Percentiles rank a stretch among this genome's conserved stretches.
Evolutionary conservation across 306 rosid genomes (phyloP).

Genomic region (Acacia confusa): DNA sequence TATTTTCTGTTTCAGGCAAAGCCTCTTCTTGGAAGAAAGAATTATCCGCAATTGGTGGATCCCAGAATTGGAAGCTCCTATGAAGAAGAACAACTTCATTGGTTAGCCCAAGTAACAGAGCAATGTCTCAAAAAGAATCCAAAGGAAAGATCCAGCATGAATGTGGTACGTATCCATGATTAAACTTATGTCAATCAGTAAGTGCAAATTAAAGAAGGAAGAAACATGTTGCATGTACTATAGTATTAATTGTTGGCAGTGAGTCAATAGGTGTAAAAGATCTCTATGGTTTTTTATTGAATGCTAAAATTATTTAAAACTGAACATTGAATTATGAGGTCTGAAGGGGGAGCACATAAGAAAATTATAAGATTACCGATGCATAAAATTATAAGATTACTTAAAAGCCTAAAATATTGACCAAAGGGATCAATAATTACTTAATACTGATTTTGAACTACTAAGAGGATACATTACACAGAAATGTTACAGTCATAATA

Average conservation of each 20-base stretch:
- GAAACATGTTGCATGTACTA: not conserved
- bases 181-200: not conserved
- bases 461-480: not conserved
- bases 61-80: conserved; percentile 38
- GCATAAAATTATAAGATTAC: not conserved
- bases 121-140: conserved; percentile 51
- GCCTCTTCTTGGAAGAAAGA: conserved; percentile 43
- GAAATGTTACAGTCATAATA: not conserved
- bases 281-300: not conserved
- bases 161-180: conserved; percentile 38
- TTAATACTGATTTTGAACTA: not conserved
- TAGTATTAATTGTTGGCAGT: not conserved
- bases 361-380: not conserved
- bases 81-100: conserved; percentile 40
- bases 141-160: conserved; percentile 45
- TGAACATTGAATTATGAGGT: not conserved
- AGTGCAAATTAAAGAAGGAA: not conserved
- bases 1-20: conserved; percentile 35
- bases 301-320: not conserved
- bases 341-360: not conserved
- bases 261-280: not conserved
- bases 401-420: not conserved
- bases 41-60: conserved; percentile 38
- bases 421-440: not conserved
- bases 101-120: conserved; percentile 38